Percentiles rank a stretch among this genome's conserved stretches.
Evolutionary conservation across 495 filamentous ascomycete species (phyloP).

Genomic region (Talaromyces adpressus): DNA sequence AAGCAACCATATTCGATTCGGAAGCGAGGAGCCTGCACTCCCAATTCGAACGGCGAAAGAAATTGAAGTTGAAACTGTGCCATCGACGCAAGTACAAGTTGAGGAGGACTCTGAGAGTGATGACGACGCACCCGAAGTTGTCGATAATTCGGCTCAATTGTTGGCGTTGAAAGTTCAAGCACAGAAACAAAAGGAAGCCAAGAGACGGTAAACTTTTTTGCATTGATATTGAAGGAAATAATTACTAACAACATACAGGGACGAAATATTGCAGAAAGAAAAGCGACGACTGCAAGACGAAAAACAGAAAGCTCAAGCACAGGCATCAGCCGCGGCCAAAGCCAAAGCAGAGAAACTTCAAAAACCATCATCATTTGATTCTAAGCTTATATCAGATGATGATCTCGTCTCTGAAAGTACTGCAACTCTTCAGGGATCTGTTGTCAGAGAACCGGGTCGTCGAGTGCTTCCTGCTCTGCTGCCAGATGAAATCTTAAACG

Average conservation of each 20-base stretch:
- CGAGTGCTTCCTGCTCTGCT: conserved; percentile 40
- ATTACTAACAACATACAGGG: not conserved
- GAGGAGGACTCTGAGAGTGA: conserved; percentile 24
- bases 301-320: conserved; percentile 39
- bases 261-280: conserved; percentile 23
- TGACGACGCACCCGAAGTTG: conserved; percentile 43
- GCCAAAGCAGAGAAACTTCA: conserved; percentile 21
- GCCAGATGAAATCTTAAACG: conserved; percentile 46
- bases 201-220: conserved; percentile 27
- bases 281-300: conserved; percentile 45
- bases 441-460: conserved; percentile 30
- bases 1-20: conserved; percentile 30
- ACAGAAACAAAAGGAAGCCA: conserved; percentile 31
- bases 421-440: conserved; percentile 35
- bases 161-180: conserved; percentile 33
- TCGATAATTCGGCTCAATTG: conserved; percentile 38
- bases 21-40: conserved; percentile 37
- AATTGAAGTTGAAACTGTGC: conserved; percentile 13
- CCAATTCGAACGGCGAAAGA: conserved; percentile 17
- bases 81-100: not conserved
- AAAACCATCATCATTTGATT: conserved; percentile 9
- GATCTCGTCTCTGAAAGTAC: conserved; percentile 34
- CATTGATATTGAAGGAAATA: not conserved
- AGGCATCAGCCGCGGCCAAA: conserved; percentile 22
- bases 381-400: conserved; percentile 13